Evolutionary conservation across 176 grass and related monocot species (phyloP), one percentile per base, ranked within the genome.

Genomic region (Cymbopogon citratus): DNA sequence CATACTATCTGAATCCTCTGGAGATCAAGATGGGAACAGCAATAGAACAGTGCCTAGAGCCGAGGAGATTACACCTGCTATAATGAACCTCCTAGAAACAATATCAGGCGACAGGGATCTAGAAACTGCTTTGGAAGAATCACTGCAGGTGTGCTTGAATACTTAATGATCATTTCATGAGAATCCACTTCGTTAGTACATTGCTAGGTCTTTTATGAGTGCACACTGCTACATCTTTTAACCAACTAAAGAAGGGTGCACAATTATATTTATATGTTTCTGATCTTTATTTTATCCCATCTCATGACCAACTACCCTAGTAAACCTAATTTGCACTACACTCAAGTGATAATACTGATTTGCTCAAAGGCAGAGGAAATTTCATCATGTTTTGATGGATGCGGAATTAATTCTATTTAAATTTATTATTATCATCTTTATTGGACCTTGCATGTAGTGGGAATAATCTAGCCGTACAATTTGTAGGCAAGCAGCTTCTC

Each of bases 121-220:
- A 36, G 89, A 89, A 77, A 83, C 76, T 71, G 92, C 82, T 29
- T 87, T 94, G 73, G 92, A 94, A 91, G 89, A 88, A 85, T 94
- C 89, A 41, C 77, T 90, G 79, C 89, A 87, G 89, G 92, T 91
- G 80, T 3, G 63, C 27, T 63, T 56, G 14, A 40, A 79, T 52
- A 27, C 6, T 76, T 59, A 12, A 39, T 66, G 9, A 49, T n/a
- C n/a, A 12, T 60, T 68, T 80, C 48, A 68, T 12, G 25, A 79
- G 23, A 74, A 62, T 80, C n/a, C 6, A 36, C 16, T 45, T 33
- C n/a, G n/a, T 57, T 54, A 12, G 57, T 82, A 31, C 35, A 5
- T 45, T 43, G 24, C 34, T 81, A 66, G 64, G 52, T 23, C 19
- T 56, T 77, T 77, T 81, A 26, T 71, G 27, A 3, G n/a, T 66